Base-by-base conservation (phyloP, 208 protist genomes). In the Leishmania turanica region DNA sequence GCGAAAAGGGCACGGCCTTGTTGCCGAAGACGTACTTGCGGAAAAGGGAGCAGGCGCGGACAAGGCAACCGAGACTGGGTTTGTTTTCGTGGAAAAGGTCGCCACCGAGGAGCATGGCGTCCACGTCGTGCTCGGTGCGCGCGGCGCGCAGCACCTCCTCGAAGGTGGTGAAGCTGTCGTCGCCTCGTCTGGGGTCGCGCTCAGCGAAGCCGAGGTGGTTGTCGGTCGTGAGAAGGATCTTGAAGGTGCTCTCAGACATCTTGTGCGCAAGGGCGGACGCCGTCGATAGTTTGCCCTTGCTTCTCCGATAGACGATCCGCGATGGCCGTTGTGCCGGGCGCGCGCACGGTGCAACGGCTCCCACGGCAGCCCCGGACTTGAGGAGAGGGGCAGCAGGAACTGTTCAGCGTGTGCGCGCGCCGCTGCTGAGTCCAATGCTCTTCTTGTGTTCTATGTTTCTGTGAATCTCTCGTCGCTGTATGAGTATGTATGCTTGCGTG, bases 31-130 rank as follows among this genome's bases (percentile, higher is more conserved):
- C 96, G 78, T 98, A 98, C 81, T 93, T 92, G 34, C 95, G 90
- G 17, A 99, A 85, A 0, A 99, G 87, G 15, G 96, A 88, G 47
- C 97, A 98, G 4, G 96, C 92, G 21, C 95, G 88, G 37, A 93
- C 84, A 24, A 99, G 82, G 76, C 96, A 98, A 42, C 91, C 81
- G 34, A 99, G 90, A 45, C 97, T 99, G 0, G 99, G 99, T 85
- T 99, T 99, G 88, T 99, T 99, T 64, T 99, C 99, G 89, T 99
- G 99, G 80, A 99, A 99, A 15, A 99, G 90, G 83, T 99, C 99
- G 17, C 99, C 99, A 31, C 98, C 98, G 21, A 99, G 92, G 0
- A 99, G 89, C 73, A 99, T 88, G 19, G 99, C 93, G 86, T 99
- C 99, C 0, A 98, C 98, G 77, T 99, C 87, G 83, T 98, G 90